Evolutionary conservation across 139 green algal species (phyloP), one percentile per base, ranked within the genome.

Genomic region (Coelastrella sp.): DNA sequence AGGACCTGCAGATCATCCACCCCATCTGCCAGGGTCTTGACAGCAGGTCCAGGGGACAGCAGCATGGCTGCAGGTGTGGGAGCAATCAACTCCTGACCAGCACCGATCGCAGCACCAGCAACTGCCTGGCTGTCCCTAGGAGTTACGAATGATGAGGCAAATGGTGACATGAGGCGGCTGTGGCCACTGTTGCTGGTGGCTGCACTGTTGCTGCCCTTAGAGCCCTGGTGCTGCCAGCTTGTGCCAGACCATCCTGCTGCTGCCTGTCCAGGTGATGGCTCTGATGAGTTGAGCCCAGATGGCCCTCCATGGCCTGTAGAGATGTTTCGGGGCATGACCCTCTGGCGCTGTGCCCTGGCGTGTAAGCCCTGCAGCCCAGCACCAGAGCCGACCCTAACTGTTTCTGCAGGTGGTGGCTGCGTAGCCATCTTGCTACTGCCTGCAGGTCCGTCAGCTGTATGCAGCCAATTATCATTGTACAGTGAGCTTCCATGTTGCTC

Each of bases 211-310:
- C 60, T 78, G 12, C 65, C 82, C 10, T 70, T 58, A 3, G 65
- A 79, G 25, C 15, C 24, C 25, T 35, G 65, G 7, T 68, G 78
- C 19, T 87, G 82, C 63, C 82, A 78, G 35, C 81, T 74, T 10
- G 74, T 58, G 6, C 79, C 79, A 84, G 79, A 11, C 82, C 12
- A 79, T 61, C 17, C 19, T 63, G 63, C 82, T 58, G 27, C 65
- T 61, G 82, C 27, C 49, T 80, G 65, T 19, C 65, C 59, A 15
- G 66, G 66, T 88, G 84, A 88, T 6, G 82, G 82, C 27, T 88
- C 82, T 56, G 82, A 74, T 61, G 82, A 87, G 14, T 86, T 74
- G 81, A 59, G n/a, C 59, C 59, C 81, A 15, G 58, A 74, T 59
- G 58, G 12, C 10, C 81, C 81, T 24, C 58, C 60, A 59, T 11